These are phyloP conservation scores for Zoysia matrella DNA, from an alignment of 202 grass and related monocot genomes.

Conservation along the genomic window DNA sequence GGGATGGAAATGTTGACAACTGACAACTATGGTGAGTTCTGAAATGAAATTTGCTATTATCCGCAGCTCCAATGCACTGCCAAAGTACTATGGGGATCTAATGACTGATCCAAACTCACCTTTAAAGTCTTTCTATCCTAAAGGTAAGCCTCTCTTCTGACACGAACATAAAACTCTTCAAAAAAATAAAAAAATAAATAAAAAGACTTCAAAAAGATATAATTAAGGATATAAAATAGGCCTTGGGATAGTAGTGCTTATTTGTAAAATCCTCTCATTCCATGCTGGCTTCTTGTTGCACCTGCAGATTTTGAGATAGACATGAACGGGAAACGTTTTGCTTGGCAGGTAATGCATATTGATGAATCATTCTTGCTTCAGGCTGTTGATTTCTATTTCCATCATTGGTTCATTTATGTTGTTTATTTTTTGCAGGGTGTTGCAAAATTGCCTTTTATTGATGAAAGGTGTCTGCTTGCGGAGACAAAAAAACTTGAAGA, in stretches of 20 bases:
- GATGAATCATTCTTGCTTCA: constrained; percentile 21
- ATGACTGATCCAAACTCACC: constrained; percentile 84
- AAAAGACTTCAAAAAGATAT: constrained; percentile 12
- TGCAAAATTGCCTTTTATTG: constrained; percentile 97
- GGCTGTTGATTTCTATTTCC: neutral
- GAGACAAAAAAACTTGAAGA: constrained; percentile 87
- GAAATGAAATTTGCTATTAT: constrained; percentile 44
- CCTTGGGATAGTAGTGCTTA: constrained; percentile 13
- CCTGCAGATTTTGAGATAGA: constrained; percentile 96
- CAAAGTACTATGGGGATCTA: constrained; percentile 75
- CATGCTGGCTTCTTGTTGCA: constrained; percentile 36
- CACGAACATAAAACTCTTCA: neutral
- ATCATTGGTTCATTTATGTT: constrained; percentile 36
- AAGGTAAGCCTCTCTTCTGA: constrained; percentile 63
- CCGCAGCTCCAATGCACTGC: constrained; percentile 88
- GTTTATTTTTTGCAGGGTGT: constrained; percentile 64
- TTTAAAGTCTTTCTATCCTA: constrained; percentile 89
- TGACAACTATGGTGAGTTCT: constrained; percentile 24
- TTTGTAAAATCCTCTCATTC: constrained; percentile 19
- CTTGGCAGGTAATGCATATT: constrained; percentile 85
- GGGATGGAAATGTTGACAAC: constrained; percentile 2
- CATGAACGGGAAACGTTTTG: constrained; percentile 98
- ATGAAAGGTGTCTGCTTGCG: constrained; percentile 72
- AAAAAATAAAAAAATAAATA: neutral
- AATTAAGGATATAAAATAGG: constrained; percentile 12